Evolutionary conservation across 352 stramenopile genomes (phyloP), one percentile per base, ranked within the genome.

Genomic region (Phytophthora ohioensis): DNA sequence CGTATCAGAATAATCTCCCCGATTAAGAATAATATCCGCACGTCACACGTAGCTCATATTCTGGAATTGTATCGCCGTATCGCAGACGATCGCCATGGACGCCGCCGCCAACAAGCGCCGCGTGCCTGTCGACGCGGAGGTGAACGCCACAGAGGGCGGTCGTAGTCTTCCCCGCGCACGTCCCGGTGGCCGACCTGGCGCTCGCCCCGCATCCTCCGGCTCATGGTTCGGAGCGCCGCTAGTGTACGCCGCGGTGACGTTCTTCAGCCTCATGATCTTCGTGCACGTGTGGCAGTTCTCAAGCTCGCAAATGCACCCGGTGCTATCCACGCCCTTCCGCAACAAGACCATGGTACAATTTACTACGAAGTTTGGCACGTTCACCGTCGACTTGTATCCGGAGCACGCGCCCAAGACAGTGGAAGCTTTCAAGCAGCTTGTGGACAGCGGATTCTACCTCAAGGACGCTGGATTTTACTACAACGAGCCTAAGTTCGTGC

Each of bases 311-410:
- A 72, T 70, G 57, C 62, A 76, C 51, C 78, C 77, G 47, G 75
- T 83, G 49, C 78, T 94, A 38, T 71, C 75, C 8, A 76, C 82
- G 64, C 79, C 79, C 11, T 96, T 94, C 71, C 72, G 82, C 68
- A 92, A 93, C 64, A 91, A 93, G 69, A 88, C 75, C 35, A 94
- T 96, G 88, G 87, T 91, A 65, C 62, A 92, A 65, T 86, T 96
- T 60, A 78, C 81, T 15, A 96, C 88, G 58, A 92, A 92, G 63
- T 85, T 88, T 47, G 88, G 87, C 27, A 76, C 74, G 12, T 94
- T 96, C 74, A 92, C 82, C 10, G 55, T 96, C 21, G 88, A 96
- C 27, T 56, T 96, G 70, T 96, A 84, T 64, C 84, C 87, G 10
- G 79, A 94, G 34, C 85, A 94, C 57, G 88, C 88, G 36, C 88